Evolutionary conservation across 2,329 filamentous ascomycete genomes (phyloP), one percentile per base, ranked within the genome.

Genomic region (Laburnicola sp.): DNA sequence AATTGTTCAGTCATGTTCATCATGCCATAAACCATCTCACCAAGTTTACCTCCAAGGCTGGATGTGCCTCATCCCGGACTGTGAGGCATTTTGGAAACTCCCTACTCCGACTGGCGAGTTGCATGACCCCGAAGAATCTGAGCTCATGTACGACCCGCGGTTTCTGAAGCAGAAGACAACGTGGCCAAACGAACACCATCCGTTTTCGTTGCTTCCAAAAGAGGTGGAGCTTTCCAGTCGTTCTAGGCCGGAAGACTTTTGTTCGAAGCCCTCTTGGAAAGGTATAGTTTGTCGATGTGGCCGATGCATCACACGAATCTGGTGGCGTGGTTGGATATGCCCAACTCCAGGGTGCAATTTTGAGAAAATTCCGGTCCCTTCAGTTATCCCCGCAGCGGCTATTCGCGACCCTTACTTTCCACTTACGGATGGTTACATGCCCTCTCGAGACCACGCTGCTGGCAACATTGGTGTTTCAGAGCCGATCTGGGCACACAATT

Each of bases 221-320:
- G 30, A 44, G n/a, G 53, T 55, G 1, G 51, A 58, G 6, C 45
- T 76, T 7, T 62, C 72, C 1, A 58, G 69, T 0, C 71, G 74
- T 10, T 67, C 73, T 0, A 62, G 73, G 3, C 59, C 71, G 1
- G 76, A 76, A 3, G 73, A 78, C 48, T 79, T 81, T 3, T 78
- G 80, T 0, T 78, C 82, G 8, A 71, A 74, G 2, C 68, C 75
- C 6, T 83, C 80, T 49, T 86, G 83, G 62, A 75, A 76, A 44
- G 88, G 87, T 0, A 81, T 90, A 40, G 82, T 87, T 2, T 92
- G 88, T 58, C 52, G 72, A 1, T 91, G 88, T 56, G 73, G 76
- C 0, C 79, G 82, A 35, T 89, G 87, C 59, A 84, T 78, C 36
- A 78, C 83, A 2, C 78, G 87, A 1, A 74, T 80, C 10, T 69